phyloP scores from a whole-genome alignment of 2,329 filamentous ascomycete genomes.

The Ceratocystis lukuohia region DNA sequence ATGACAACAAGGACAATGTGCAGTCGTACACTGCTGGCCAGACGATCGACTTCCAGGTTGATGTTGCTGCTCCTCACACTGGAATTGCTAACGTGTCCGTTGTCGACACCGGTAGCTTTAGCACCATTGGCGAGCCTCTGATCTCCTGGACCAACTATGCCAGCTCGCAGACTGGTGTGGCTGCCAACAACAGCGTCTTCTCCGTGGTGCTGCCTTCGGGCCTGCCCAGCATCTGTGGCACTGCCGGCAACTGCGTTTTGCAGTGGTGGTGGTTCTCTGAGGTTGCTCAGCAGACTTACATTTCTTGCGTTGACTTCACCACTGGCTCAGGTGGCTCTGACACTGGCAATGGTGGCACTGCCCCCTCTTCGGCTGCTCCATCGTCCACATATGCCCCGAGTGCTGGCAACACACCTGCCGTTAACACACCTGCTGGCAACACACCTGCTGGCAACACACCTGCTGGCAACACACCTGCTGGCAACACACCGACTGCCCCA shows the following conservation, averaged over 20 bases:
- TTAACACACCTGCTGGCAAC: background rate
- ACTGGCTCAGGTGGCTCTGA: constrained; percentile 8
- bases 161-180: constrained; percentile 29
- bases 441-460: background rate
- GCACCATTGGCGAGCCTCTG: constrained; percentile 38
- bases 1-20: constrained; percentile 32
- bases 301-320: constrained; percentile 30
- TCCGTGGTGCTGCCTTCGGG: constrained; percentile 29
- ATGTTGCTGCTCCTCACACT: constrained; percentile 33
- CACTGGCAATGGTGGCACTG: background rate
- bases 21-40: constrained; percentile 33
- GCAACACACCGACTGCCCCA: background rate
- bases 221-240: constrained; percentile 24
- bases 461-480: background rate
- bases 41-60: constrained; percentile 30
- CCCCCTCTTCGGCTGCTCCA: background rate
- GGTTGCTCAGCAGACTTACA: constrained; percentile 29
- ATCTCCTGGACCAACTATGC: constrained; percentile 44
- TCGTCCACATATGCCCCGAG: background rate
- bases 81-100: constrained; percentile 43
- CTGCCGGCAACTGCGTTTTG: constrained; percentile 28
- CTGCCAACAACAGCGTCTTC: constrained; percentile 34
- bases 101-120: constrained; percentile 39
- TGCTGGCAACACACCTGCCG: background rate
- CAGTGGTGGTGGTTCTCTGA: constrained; percentile 36